Evolutionary conservation across 2,329 filamentous ascomycete species (phyloP), one percentile per base, ranked within the genome.

Genomic region (Colletotrichum sp.): DNA sequence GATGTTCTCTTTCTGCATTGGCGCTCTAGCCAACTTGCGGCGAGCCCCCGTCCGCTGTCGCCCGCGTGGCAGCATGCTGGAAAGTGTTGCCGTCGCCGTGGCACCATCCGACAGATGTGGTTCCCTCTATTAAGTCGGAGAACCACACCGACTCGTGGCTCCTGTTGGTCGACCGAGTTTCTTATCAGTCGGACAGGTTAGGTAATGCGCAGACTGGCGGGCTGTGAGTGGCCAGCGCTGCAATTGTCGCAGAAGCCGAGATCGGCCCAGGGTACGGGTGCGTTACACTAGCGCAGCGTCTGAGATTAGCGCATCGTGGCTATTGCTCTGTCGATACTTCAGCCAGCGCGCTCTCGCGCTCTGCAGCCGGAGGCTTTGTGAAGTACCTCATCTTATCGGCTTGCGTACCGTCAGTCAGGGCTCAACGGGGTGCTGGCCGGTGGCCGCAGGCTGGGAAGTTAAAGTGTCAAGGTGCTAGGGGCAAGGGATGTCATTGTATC

Each of bases 101-200:
- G 62, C 67, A 73, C 43, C 61, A 62, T 66, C 5, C 16, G 51
- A 51, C n/a, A 51, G 43, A 51, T 51, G 58, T 43, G 63, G 33
- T 62, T 66, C 21, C 29, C 31, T 9, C 15, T 3, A 6, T 51
- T 27, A 24, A 38, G 59, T 38, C 15, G 58, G 34, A 64, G 59
- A 31, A 59, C 61, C 70, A 62, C 70, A 70, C 38, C 70, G 61
- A 57, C 73, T 66, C 68, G 47, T 9, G 21, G 57, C 27, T 70
- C 55, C 51, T 31, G 72, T 75, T 67, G 72, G 69, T 73, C 36
- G 47, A 55, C 62, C 16, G 27, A 34, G 54, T 75, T 64, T 61
- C 75, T 76, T 76, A 76, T 76, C 75, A 71, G 70, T 69, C 36
- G 36, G 38, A 27, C 47, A 69, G 58, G 71, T 76, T 76, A 76